Base-by-base conservation (phyloP, 768 basidiomycete species). In the Glaciozyma martinii region DNA sequence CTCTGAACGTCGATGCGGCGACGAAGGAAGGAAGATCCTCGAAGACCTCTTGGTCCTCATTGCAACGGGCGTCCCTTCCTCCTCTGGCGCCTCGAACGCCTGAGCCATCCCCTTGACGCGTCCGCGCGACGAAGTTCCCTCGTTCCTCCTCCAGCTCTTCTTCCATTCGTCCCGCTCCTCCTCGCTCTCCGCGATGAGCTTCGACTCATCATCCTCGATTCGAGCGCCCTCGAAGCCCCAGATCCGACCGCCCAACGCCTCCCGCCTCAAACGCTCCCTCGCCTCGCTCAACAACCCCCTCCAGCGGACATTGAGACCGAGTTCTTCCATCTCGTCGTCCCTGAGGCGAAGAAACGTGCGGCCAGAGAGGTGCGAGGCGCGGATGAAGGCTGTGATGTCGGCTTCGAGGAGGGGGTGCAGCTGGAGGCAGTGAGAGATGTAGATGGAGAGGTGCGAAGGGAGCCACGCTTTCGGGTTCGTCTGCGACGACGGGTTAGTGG, bases 221-320 rank as follows among this genome's bases (percentile, higher is more conserved):
- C 53, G 15, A 1, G 40, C 49, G 15, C 68, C 65, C 25, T 55
- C 59, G 53, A 63, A 63, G 0, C 61, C 64, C 67, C 67, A 68
- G 37, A 64, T 56, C 9, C 56, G n/a, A 2, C 65, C 67, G 5
- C 63, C 61, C 15, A 67, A 53, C 19, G 60, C 49, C 23, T 69
- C 72, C 8, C 60, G 29, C 5, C 66, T 25, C 23, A 70, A 43
- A 13, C 49, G n/a, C 10, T 71, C 70, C 13, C 70, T 49, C 0
- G 67, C 65, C 10, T 53, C 62, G 27, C 56, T 49, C 10, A 73
- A 50, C 4, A 65, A 56, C 1, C 2, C 2, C 19, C 66, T 62
- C 72, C 72, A 71, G 15, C 50, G 49, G 25, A 62, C 33, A 61
- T 71, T 73, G 62, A 73, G 60, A 16, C 72, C 72, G 27, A 71